Percentiles rank a stretch among this genome's conserved stretches.
Evolutionary conservation across 2,329 filamentous ascomycete species (phyloP).

Genomic region (Colletotrichum eremochloae): DNA sequence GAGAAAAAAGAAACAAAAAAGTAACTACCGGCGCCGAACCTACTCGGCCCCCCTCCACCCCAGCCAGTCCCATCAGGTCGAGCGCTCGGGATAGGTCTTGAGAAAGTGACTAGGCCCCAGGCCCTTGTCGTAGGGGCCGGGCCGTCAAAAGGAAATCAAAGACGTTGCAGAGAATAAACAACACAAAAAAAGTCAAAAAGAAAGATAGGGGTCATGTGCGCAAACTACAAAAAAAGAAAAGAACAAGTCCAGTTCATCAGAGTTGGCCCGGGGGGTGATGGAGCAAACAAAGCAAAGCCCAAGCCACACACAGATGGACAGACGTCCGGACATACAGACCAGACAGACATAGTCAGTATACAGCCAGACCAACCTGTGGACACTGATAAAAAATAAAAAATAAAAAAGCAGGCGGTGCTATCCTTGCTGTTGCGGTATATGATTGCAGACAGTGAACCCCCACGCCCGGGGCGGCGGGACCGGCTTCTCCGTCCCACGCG

Average conservation of each 20-base stretch:
- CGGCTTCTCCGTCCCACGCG: not conserved
- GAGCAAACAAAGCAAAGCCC: not conserved
- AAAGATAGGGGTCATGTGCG: not conserved
- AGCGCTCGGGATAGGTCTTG: too few relatives aligned
- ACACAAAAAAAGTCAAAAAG: not conserved
- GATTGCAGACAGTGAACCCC: not conserved
- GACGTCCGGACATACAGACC: too few relatives aligned
- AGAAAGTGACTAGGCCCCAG: too few relatives aligned
- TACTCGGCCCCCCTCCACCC: not conserved
- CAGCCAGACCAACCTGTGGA: not conserved
- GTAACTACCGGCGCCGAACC: slow-evolving; percentile 22
- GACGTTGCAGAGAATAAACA: not conserved
- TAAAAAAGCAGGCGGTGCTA: too few relatives aligned
- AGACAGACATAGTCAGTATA: too few relatives aligned
- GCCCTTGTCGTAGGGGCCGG: not conserved
- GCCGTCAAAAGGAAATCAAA: not conserved
- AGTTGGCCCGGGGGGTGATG: too few relatives aligned
- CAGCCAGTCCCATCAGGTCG: not conserved
- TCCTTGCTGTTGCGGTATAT: too few relatives aligned
- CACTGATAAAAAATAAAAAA: not conserved
- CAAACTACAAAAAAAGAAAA: not conserved
- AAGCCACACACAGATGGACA: too few relatives aligned
- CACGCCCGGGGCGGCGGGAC: not conserved
- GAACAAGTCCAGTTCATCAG: too few relatives aligned
- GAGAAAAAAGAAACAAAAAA: not conserved